Percentiles rank a stretch among this genome's conserved stretches.
These are phyloP conservation scores for Prorocentrum cordatum DNA, from an alignment of 169 alveolate species.

Conservation along the genomic window DNA sequence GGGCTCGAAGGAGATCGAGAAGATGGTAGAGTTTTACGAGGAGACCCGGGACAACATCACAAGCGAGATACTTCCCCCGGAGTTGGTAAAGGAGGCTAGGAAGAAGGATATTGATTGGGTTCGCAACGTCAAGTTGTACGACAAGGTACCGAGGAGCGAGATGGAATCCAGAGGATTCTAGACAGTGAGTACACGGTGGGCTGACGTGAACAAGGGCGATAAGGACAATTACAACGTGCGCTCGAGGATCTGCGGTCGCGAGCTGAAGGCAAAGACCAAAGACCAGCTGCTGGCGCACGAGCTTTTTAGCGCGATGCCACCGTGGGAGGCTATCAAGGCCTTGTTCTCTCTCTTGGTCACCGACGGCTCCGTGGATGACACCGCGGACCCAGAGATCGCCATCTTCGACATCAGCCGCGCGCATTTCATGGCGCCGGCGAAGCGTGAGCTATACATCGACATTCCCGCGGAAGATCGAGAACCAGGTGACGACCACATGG, in stretches of 20 bases:
- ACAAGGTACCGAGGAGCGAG: background rate
- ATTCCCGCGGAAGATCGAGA: background rate
- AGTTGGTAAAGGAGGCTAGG: background rate
- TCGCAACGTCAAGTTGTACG: background rate
- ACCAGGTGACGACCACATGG: background rate
- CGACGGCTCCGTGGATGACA: background rate
- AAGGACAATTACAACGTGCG: background rate
- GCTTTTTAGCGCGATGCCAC: slow-evolving; percentile 24
- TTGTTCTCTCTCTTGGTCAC: background rate
- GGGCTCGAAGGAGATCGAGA: background rate
- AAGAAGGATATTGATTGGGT: slow-evolving; percentile 9
- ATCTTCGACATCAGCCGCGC: slow-evolving; percentile 25
- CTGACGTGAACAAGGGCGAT: slow-evolving; percentile 37
- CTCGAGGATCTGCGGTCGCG: background rate
- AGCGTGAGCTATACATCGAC: background rate
- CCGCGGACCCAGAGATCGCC: background rate
- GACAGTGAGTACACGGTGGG: background rate
- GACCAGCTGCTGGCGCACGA: slow-evolving; percentile 11
- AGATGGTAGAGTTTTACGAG: background rate
- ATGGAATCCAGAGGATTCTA: background rate
- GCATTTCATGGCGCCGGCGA: slow-evolving; percentile 2
- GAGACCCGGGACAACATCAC: slow-evolving; percentile 1
- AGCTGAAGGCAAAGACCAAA: slow-evolving; percentile 13
- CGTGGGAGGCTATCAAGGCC: slow-evolving; percentile 16
- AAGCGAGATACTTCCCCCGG: background rate